Base-by-base conservation (phyloP, 2,329 filamentous ascomycete species). In the Aspergillus intermedius region DNA sequence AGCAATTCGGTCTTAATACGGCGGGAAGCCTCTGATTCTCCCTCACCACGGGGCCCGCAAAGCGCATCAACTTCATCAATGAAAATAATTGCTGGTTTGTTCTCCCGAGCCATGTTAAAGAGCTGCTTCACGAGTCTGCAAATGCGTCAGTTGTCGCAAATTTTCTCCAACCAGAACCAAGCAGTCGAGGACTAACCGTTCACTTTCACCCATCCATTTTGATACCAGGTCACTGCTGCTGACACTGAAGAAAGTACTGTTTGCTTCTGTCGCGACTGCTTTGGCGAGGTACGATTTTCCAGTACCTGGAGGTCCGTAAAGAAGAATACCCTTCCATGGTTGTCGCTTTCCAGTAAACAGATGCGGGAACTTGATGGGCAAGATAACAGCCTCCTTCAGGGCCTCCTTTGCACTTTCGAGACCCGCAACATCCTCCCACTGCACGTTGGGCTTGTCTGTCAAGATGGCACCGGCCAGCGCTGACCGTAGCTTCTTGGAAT, bases 201-300 rank as follows among this genome's bases (percentile, higher is more conserved):
- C 93, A 77, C 88, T 94, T 73, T 98, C 93, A 75, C 93, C 93
- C 93, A 98, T 98, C 93, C 93, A 98, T 68, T 98, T 98, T 69
- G 89, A 95, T 52, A 98, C 93, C 70, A 98, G 71, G 68, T 98
- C 93, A 65, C 89, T 95, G 77, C 88, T 95, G 73, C 88, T 95
- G 57, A 98, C 91, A 64, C 90, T 96, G 79, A 98, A 98, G 68
- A 98, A 98, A 3, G 93, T 97, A 71, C 91, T 96, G 71, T 98
- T 97, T 50, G 93, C 93, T 72, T 98, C 93, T 15, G 93, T 98
- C 46, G 93, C 93, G 45, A 98, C 91, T 2, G 93, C 93, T 71
- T 97, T 98, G 54, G 93, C 93, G 47, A 98, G 76, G 70, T 96
- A 96, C 76, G 87, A 93, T 77, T 98, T 98, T 74, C 93, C 93